Conservation (phyloP, 2,329 filamentous ascomycete genomes). For the Alternaria brassicae region DNA sequence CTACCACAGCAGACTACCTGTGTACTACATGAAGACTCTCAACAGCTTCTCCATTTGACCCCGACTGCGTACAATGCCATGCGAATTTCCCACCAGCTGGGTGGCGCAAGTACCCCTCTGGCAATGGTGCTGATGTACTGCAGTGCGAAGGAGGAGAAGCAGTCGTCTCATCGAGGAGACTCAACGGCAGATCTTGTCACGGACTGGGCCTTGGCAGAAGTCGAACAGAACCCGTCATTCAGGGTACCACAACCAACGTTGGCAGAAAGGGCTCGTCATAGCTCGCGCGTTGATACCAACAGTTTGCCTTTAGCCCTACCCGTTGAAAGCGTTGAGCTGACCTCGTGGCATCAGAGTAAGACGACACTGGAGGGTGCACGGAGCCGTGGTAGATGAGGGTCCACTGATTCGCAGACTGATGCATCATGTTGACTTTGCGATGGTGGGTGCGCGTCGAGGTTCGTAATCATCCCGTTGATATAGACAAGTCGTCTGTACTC, state of each 20-base stretch:
- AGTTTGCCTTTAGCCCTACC: slow-evolving; percentile 11
- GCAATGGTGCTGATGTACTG: background rate
- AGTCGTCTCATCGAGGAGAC: background rate
- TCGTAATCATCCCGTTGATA: too few species aligned
- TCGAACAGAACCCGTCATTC: background rate
- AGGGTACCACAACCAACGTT: background rate
- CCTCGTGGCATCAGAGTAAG: background rate
- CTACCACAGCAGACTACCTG: background rate
- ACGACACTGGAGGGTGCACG: background rate
- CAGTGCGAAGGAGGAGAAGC: background rate
- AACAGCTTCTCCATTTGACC: background rate
- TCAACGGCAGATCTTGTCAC: background rate
- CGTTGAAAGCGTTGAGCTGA: background rate
- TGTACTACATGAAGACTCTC: background rate
- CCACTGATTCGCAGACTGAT: background rate
- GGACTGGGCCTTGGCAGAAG: background rate
- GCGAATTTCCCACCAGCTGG: background rate
- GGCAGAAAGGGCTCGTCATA: background rate
- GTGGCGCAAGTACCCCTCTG: background rate
- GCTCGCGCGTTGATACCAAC: background rate
- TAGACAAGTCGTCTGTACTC: slow-evolving; percentile 15
- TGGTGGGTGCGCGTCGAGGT: background rate
- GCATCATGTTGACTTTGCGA: background rate
- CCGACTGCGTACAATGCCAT: background rate
- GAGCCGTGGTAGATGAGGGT: background rate